Evolutionary conservation across 257 asterid genomes (phyloP), one percentile per base, ranked within the genome.

Genomic region (Rauvolfia tetraphylla): DNA sequence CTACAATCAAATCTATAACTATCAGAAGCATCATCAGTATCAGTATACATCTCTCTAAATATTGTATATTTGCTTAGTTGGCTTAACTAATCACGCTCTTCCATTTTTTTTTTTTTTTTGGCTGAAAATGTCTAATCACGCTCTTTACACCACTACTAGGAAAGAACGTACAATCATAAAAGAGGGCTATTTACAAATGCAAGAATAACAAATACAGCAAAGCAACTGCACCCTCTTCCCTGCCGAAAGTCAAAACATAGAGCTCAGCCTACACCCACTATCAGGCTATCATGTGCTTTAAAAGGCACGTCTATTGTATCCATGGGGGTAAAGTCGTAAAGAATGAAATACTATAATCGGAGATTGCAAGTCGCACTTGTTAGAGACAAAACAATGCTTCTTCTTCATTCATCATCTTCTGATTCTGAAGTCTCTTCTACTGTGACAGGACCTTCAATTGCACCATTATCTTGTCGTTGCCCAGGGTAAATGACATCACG

Each of bases 351-450:
- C 58, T 29, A 72, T 29, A 4, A 48, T 10, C 2, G 15, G 8
- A 72, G 44, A n/a, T 13, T 71, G 27, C 17, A 48, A 36, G 0
- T 9, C 4, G 22, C 9, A 14, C 25, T 23, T 38, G 23, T 15
- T 11, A 14, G 41, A 22, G 34, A 31, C 12, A 15, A 22, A 20
- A 44, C 15, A 49, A 1, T 48, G 11, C 62, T 17, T 73, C 68
- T 8, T 57, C 18, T 3, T 34, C 31, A 29, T 49, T 84, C 91
- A 23, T 83, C 92, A 53, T 79, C 80, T 13, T 86, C 93, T n/a
- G 91, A 85, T 59, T 85, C 95, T 51, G 96, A 87, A 81, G 85
- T 83, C 79, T 85, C 88, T 25, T 85, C 88, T 27, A n/a, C 70
- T 58, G 5, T 39, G 33, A 15, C 39, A 73, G 83, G 87, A 48